Conservation (phyloP, 495 filamentous ascomycete species). For the Apodospora peruviana region DNA sequence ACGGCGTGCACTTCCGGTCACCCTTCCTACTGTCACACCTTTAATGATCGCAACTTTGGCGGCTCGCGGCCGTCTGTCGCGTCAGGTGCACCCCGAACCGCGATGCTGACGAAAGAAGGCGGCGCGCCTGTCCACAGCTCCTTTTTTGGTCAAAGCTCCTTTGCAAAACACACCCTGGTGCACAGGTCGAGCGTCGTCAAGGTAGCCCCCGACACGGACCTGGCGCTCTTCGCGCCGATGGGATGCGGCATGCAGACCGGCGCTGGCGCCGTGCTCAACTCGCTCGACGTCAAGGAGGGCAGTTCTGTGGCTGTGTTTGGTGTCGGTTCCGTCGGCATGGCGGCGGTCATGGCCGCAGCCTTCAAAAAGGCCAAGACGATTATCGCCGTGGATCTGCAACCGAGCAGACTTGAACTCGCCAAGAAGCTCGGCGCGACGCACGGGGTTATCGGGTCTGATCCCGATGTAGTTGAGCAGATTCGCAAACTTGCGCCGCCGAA, state of each 20-base stretch:
- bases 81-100: neutral
- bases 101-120: slow-evolving; percentile 38
- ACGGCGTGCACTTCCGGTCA: slow-evolving; percentile 56
- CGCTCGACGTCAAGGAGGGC: slow-evolving; percentile 43
- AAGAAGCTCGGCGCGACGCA: slow-evolving; percentile 51
- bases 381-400: slow-evolving; percentile 60
- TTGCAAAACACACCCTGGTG: slow-evolving; percentile 34
- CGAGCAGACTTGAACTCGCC: slow-evolving; percentile 55
- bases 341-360: slow-evolving; percentile 45
- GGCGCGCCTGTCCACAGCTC: slow-evolving; percentile 55
- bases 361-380: slow-evolving; percentile 30
- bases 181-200: slow-evolving; percentile 25
- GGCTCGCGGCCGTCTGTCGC: slow-evolving; percentile 18
- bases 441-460: slow-evolving; percentile 17
- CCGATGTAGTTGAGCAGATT: slow-evolving; percentile 24
- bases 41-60: slow-evolving; percentile 35
- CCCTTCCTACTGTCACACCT: slow-evolving; percentile 55
- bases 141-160: slow-evolving; percentile 50
- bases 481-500: slow-evolving; percentile 17
- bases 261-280: slow-evolving; percentile 39
- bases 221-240: slow-evolving; percentile 35
- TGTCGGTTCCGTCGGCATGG: slow-evolving; percentile 64
- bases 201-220: slow-evolving; percentile 17
- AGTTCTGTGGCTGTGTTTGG: slow-evolving; percentile 65
- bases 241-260: slow-evolving; percentile 45